Base-by-base conservation (phyloP, 2,329 filamentous ascomycete species). In the Fusarium incarnatum region DNA sequence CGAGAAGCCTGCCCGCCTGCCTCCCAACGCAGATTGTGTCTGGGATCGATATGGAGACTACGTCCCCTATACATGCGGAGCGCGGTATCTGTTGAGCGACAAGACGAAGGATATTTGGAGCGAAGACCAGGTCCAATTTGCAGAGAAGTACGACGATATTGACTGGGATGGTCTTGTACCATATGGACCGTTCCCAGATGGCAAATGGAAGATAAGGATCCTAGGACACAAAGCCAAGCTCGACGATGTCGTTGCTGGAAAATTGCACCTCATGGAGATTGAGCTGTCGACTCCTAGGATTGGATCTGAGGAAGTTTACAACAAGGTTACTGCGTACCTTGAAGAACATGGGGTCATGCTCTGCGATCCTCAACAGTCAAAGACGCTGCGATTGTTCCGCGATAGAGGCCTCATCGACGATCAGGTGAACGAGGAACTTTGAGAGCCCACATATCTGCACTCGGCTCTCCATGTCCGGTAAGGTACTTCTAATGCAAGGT, bases 241-340 rank as follows among this genome's bases (percentile, higher is more conserved):
- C 3, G 71, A 73, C 30, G 71, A 73, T 20, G 71, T 73, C 11
- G 59, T 56, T 28, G 70, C 59, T 15, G 70, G 53, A 18, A 34
- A 50, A 40, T 22, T 73, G 40, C 70, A 73, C 25, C 48, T 73
- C 15, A 73, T 73, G 56, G 70, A 73, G 58, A 72, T 73, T 42
- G 70, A 73, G 37, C 40, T 73, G 28, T 65, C 66, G 27, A 60
- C 67, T 10, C 40, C 46, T 6, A 70, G 54, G 30, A 32, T 37
- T 20, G 63, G 56, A 22, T 67, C 55, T 20, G 69, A 70, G 25
- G 37, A 44, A 27, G 59, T 60, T 6, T 64, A 68, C 34, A n/a
- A 32, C 30, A 28, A 45, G 10, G 47, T 72, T 6, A 72, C 62
- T 6, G 41, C 56, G 13, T 48, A 70, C 27, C 44, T 72, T 45